phyloP scores from a whole-genome alignment of 305 asterid species.

The Fraxinus baroniana region DNA sequence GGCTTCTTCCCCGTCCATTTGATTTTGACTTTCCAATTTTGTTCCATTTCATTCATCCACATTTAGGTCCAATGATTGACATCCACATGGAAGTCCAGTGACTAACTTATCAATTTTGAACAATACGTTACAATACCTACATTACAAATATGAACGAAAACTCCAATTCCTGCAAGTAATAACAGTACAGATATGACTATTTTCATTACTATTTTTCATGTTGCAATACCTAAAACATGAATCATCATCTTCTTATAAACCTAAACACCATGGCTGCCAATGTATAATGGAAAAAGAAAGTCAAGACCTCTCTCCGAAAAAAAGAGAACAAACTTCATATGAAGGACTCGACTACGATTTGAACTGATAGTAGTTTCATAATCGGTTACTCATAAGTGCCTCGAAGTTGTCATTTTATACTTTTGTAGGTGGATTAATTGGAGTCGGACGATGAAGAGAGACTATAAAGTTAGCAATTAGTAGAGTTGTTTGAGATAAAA shows the following conservation, averaged over 20 bases:
- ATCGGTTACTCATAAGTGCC: neutral
- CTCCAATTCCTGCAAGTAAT: constrained; percentile 47
- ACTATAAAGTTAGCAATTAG: neutral
- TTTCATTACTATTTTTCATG: constrained; percentile 33
- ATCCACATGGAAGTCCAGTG: too few relatives aligned
- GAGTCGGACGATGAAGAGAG: neutral
- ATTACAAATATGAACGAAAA: constrained; percentile 49
- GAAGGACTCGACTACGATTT: neutral
- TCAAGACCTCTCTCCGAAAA: too few relatives aligned
- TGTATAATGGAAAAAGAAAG: neutral
- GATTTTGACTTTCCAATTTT: too few relatives aligned
- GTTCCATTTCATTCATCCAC: too few relatives aligned
- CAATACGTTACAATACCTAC: too few relatives aligned
- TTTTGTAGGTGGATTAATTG: neutral
- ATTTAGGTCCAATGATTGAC: too few relatives aligned
- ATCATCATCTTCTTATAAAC: constrained; percentile 14
- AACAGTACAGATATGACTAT: constrained; percentile 37
- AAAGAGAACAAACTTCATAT: neutral
- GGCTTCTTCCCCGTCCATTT: too few relatives aligned
- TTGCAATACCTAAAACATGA: constrained; percentile 29
- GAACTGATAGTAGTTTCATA: neutral
- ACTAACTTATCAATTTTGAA: too few relatives aligned
- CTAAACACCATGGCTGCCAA: neutral
- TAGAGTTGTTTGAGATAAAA: neutral
- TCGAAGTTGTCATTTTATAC: neutral